Evolutionary conservation across 768 basidiomycete species (phyloP), one percentile per base, ranked within the genome.

Genomic region (Tricholomella constricta): DNA sequence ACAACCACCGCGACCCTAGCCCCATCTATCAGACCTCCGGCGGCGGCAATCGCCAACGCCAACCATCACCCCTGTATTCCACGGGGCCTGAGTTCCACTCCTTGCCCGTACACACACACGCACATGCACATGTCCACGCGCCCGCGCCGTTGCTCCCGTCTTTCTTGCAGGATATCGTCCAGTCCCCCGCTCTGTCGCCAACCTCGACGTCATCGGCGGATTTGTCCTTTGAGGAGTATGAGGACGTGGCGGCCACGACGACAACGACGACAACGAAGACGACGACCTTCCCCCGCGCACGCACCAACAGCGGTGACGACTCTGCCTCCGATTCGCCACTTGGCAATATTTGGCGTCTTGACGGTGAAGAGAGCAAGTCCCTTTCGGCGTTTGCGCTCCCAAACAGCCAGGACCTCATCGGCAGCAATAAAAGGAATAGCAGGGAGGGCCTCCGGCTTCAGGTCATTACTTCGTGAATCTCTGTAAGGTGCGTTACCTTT

Each of bases 161-260:
- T 7, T 91, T 89, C 72, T 67, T 91, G 57, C 85, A 88, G 62
- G 86, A 89, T 57, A 84, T 88, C 20, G 80, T 89, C 17, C 81
- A 84, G 62, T 82, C 84, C 1, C 85, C 85, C n/a, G 78, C 83
- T 9, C 67, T 81, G 43, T 86, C 87, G 5, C 81, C 86, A 17
- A 77, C 84, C 4, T 84, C 83, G 14, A 78, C 85, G 8, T 85
- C 83, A 6, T 86, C 85, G 2, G 79, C 84, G 4, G 87, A 88
- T 51, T 65, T 87, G 37, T 84, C 84, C 3, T 70, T 82, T 15
- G 86, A 88, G 55, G 86, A 87, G 45, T 75, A 74, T 41, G 75
- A 81, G 17, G 78, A 78, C 14, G 50, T 68, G 15, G 42, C 61
- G 4, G 64, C 73, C 6, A 59, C 60, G 14, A 59, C 59, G 48